Evolutionary conservation across 768 basidiomycete species (phyloP), one percentile per base, ranked within the genome.

Genomic region (Rhodosporidiobolus sp.): DNA sequence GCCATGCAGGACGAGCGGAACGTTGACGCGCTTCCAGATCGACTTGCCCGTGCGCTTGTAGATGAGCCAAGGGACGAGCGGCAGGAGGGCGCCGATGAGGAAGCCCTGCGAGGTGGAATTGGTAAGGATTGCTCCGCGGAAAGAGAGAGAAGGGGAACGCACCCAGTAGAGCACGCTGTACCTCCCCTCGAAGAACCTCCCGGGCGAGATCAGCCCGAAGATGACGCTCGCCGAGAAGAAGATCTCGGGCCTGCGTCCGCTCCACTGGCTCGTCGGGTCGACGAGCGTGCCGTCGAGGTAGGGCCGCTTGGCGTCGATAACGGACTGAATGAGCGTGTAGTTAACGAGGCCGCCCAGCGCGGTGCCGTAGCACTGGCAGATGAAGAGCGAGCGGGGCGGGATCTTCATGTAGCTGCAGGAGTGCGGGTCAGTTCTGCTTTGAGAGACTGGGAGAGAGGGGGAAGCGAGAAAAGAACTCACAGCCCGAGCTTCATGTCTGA

Each of bases 401-500:
- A 79, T 74, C 68, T 74, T 69, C 69, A 63, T 69, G 60, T 73
- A 68, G 20, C 65, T 73, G 50, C 54, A 28, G 9, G 32, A 6
- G 14, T 12, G 2, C 12, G 19, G 22, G 5, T n/a, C n/a, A n/a
- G n/a, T n/a, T n/a, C n/a, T n/a, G n/a, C n/a, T n/a, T n/a, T 9
- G 56, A 34, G 28, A 46, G 35, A 64, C 52, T 1, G 14, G 70
- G 30, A 24, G 74, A 59, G 26, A 35, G 32, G 30, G 1, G 20
- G 11, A 6, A 20, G 60, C 22, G 8, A 16, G 22, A 26, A 8
- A 35, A 8, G 48, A n/a, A 74, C 65, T 62, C 74, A 80, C 38
- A 79, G 63, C 26, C 78, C 80, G 7, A 81, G 63, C 59, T 81
- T 81, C 28, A 79, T 75, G 57, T 81, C 80, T 0, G 58, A 26